These are phyloP conservation scores for Emergomyces pasteurianus DNA, from an alignment of 2,329 filamentous ascomycete species.

Conservation along the genomic window DNA sequence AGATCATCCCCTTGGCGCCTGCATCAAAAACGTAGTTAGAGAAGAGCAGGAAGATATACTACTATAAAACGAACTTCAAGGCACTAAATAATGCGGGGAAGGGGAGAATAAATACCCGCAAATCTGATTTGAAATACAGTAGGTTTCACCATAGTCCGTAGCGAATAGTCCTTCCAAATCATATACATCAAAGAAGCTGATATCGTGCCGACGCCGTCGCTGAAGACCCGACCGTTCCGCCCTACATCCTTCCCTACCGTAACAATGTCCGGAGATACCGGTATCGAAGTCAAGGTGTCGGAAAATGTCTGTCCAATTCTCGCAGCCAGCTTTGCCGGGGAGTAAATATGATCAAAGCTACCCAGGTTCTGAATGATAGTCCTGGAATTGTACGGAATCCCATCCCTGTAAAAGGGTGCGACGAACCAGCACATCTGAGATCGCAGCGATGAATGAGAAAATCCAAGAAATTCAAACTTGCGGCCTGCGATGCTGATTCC, in stretches of 20 bases:
- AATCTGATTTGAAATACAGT: conserved; percentile 57
- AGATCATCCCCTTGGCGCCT: conserved; percentile 67
- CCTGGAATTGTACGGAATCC: conserved; percentile 21
- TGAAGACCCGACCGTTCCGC: conserved; percentile 51
- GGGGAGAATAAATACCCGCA: conserved; percentile 36
- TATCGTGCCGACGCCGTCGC: conserved; percentile 67
- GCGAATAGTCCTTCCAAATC: conserved; percentile 41
- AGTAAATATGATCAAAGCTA: conserved; percentile 40
- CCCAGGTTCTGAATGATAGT: conserved; percentile 37
- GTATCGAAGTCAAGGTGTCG: conserved; percentile 56
- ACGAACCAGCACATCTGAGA: conserved; percentile 56
- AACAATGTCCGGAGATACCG: conserved; percentile 25
- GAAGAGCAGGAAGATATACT: neutral
- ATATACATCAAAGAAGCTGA: conserved; percentile 47
- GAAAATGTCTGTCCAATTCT: conserved; percentile 58
- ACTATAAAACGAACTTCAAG: neutral
- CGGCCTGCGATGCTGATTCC: conserved; percentile 55
- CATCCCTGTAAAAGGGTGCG: conserved; percentile 32
- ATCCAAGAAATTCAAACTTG: conserved; percentile 57
- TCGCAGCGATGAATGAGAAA: conserved; percentile 66
- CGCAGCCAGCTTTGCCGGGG: conserved; percentile 47
- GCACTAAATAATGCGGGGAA: neutral
- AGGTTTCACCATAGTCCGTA: conserved; percentile 14
- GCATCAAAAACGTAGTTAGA: conserved; percentile 12
- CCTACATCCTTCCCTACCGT: conserved; percentile 19